A percentile compares a stretch with the other conserved stretches of the same genome.
Conservation (phyloP, 495 filamentous ascomycete genomes). For the Talaromyces liani region DNA sequence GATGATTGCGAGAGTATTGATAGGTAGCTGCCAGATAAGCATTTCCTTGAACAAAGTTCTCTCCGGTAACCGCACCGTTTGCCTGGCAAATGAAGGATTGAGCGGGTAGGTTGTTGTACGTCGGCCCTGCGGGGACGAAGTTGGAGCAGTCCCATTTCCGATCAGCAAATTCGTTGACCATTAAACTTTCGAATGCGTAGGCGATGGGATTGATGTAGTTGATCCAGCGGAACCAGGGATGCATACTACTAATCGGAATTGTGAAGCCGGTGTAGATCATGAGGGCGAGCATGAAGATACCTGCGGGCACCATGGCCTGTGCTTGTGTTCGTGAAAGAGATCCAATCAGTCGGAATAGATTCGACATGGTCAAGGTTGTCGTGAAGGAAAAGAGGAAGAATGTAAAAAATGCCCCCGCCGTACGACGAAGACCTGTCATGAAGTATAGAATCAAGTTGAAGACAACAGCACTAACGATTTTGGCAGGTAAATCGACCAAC, state of each 20-base stretch:
- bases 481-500: conserved; percentile 54
- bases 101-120: conserved; percentile 13
- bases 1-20: conserved; percentile 47
- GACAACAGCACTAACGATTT: conserved; percentile 39
- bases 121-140: conserved; percentile 35
- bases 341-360: conserved; percentile 47
- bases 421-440: conserved; percentile 47
- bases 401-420: conserved; percentile 48
- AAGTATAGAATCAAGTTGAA: conserved; percentile 59
- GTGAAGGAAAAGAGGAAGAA: conserved; percentile 51
- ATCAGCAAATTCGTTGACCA: conserved; percentile 56
- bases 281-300: conserved; percentile 42
- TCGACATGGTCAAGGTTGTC: conserved; percentile 53
- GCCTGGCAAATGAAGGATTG: conserved; percentile 39
- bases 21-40: conserved; percentile 48
- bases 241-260: conserved; percentile 43
- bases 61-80: conserved; percentile 47
- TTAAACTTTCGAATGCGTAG: conserved; percentile 43
- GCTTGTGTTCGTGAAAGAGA: conserved; percentile 43
- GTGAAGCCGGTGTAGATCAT: conserved; percentile 49
- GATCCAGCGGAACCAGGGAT: conserved; percentile 49
- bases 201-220: conserved; percentile 44
- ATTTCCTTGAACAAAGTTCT: conserved; percentile 36
- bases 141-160: conserved; percentile 40
- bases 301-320: conserved; percentile 46